Conservation (phyloP, 2,329 filamentous ascomycete species). For the Pseudogymnoascus pannorum region DNA sequence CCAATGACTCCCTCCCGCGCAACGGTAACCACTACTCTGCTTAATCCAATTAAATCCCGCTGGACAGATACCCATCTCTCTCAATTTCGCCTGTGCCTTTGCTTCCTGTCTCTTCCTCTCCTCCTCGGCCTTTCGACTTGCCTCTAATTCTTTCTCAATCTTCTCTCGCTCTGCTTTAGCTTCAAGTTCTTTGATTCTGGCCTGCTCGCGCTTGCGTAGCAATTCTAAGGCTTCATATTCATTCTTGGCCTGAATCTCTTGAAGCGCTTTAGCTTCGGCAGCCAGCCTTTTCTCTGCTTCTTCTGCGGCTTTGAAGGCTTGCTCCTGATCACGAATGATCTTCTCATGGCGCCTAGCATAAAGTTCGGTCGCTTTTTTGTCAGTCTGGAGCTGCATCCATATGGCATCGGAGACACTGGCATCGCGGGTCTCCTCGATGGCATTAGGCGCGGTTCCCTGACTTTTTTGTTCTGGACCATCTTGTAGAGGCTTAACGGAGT, state of each 20-base stretch:
- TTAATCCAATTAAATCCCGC: conserved; percentile 56
- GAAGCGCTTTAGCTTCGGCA: conserved; percentile 30
- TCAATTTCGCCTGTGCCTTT: conserved; percentile 40
- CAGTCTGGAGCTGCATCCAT: conserved; percentile 51
- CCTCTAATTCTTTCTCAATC: conserved; percentile 30
- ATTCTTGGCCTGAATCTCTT: conserved; percentile 23
- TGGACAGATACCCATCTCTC: conserved; percentile 46
- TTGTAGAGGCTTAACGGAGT: conserved; percentile 1
- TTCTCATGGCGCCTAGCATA: conserved; percentile 20
- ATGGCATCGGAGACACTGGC: conserved; percentile 49
- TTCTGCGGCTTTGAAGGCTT: conserved; percentile 12
- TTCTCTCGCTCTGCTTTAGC: conserved; percentile 24
- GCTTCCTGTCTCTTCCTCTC: conserved; percentile 34
- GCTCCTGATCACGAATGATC: conserved; percentile 22
- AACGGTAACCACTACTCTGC: conserved; percentile 51
- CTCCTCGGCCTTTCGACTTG: conserved; percentile 26
- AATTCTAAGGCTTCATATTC: conserved; percentile 14
- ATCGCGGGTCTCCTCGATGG: conserved; percentile 37
- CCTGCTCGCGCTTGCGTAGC: conserved; percentile 23
- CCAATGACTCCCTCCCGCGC: conserved; percentile 53
- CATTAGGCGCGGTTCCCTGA: background rate
- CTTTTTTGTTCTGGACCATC: conserved; percentile 14
- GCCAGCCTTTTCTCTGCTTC: conserved; percentile 12
- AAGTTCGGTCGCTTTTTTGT: conserved; percentile 16
- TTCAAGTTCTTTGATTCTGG: conserved; percentile 24